Evolutionary conservation across 2,329 filamentous ascomycete species (phyloP).

Genomic region (Fusarium sp.): DNA sequence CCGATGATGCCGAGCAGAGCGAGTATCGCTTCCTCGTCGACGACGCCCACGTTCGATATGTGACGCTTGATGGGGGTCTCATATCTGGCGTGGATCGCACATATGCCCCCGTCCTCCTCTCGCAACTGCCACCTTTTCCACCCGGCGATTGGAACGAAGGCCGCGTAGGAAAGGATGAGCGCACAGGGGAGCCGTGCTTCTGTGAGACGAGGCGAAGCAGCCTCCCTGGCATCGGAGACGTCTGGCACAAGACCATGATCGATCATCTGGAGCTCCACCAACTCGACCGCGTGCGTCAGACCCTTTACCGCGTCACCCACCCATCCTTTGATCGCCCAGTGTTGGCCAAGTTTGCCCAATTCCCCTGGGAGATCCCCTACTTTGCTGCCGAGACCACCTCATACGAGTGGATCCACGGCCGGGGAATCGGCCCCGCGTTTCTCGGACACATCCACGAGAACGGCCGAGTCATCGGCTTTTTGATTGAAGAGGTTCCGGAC

Average conservation of each 20-base stretch:
- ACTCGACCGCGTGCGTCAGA: conserved; percentile 39
- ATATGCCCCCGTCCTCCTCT: conserved; percentile 46
- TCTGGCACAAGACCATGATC: conserved; percentile 48
- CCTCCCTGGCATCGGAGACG: conserved; percentile 45
- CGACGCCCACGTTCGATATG: conserved; percentile 50
- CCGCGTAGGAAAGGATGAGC: conserved; percentile 43
- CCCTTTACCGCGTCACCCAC: conserved; percentile 42
- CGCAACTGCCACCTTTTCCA: conserved; percentile 50
- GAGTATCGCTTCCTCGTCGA: conserved; percentile 52
- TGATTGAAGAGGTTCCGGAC: conserved; percentile 39
- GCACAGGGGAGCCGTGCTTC: conserved; percentile 43
- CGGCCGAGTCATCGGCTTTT: conserved; percentile 45
- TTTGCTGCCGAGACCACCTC: conserved; percentile 46
- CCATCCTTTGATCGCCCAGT: conserved; percentile 36
- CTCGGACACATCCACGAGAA: conserved; percentile 46
- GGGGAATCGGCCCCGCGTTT: conserved; percentile 44
- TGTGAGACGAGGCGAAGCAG: conserved; percentile 34
- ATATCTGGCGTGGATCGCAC: conserved; percentile 46
- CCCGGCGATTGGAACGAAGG: conserved; percentile 53
- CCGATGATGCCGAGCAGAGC: conserved; percentile 42
- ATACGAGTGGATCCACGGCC: conserved; percentile 44
- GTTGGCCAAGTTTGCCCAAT: conserved; percentile 43
- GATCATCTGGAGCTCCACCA: conserved; percentile 48
- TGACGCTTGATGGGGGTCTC: conserved; percentile 49
- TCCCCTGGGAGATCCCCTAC: conserved; percentile 45